A percentile compares a stretch with the other conserved stretches of the same genome.
Conservation (phyloP, 176 grass and related monocot genomes). For the Neostapfia colusana region DNA sequence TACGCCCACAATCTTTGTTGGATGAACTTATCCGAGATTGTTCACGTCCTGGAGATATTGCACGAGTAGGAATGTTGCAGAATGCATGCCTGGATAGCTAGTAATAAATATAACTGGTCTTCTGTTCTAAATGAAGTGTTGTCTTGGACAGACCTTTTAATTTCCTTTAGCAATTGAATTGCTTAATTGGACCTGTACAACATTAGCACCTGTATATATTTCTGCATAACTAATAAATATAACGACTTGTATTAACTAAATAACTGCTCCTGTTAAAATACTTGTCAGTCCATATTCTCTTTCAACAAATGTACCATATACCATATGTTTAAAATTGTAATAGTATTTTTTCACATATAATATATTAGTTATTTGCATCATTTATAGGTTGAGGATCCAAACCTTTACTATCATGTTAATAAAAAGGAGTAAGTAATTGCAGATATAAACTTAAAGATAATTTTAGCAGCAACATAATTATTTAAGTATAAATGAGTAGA, state of each 20-base stretch:
- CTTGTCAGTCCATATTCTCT: neutral
- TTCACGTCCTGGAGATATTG: neutral
- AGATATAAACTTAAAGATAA: neutral
- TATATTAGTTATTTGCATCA: no score
- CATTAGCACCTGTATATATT: neutral
- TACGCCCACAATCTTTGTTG: neutral
- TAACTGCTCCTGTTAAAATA: neutral
- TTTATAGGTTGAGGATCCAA: neutral
- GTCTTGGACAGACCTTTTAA: neutral
- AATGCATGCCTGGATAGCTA: neutral
- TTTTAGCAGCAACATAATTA: neutral
- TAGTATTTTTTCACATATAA: neutral
- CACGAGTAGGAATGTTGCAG: neutral
- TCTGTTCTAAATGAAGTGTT: neutral
- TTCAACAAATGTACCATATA: neutral
- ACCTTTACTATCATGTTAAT: neutral
- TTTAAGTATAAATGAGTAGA: neutral
- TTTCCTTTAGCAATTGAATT: neutral
- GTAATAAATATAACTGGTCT: neutral
- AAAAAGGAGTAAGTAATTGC: neutral
- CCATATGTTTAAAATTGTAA: neutral
- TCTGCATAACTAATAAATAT: neutral
- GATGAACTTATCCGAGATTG: neutral
- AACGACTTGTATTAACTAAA: neutral
- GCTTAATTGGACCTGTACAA: neutral